Base-by-base conservation (phyloP, 1,284 basidiomycete genomes). In the Tilletia caries region DNA sequence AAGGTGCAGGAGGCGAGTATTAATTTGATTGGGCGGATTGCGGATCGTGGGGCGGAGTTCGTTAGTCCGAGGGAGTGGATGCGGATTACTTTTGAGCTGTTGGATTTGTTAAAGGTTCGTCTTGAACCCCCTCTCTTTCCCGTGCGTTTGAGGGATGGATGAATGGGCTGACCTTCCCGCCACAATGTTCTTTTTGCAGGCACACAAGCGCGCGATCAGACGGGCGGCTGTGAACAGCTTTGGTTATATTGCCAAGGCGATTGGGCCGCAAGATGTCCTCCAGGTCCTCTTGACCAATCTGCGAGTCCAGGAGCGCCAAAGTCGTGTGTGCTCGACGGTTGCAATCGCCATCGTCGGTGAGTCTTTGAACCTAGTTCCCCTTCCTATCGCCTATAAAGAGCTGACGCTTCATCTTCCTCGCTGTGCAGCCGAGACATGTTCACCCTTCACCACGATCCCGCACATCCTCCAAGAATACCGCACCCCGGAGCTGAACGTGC, bases 1-100 rank as follows among this genome's bases (percentile, higher is more conserved):
- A 98, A 98, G 84, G 96, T 99, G 75, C 96, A 99, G 84, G 96
- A 99, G 84, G 94, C 96, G 1, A 97, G 93, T 2, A 99, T 98
- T 86, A 98, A 98, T 86, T 88, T 99, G 86, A 98, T 99, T 77
- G 96, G 96, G 76, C 93, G 95, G 84, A 98, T 99, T 76, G 95
- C 96, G 71, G 96, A 99, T 89, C 93, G 96, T 83, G 96, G 96
- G 71, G 93, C 96, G 48, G 96, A 98, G 85, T 98, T 93, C 73
- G 96, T 98, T 0, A 94, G 94, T 33, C 95, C 96, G 27, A 89
- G 95, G 81, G 96, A 98, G 85, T 98, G 95, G 95, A 98, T 99
- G 96, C 91, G 96, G 81, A 99, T 99, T 84, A 98, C 96, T 84
- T 98, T 98, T 85, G 96, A 99, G 84, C 86, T 99, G 48, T 88